phyloP scores from a whole-genome alignment of 148 eudicot genomes.

The Rheum nobile region DNA sequence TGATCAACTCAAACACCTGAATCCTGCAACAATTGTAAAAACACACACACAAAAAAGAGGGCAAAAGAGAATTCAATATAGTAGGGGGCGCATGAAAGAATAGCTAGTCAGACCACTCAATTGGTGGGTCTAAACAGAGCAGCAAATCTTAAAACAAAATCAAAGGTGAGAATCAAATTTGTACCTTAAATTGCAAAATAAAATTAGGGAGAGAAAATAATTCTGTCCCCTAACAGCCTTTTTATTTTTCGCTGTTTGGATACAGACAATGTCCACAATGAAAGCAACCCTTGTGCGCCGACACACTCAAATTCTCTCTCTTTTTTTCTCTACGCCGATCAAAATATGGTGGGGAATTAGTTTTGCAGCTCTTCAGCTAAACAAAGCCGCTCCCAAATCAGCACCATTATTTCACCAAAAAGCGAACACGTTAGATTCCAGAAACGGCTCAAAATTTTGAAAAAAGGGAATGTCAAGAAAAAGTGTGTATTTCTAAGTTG shows the following conservation, averaged over 20 bases:
- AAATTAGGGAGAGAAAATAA: slow-evolving; percentile 3
- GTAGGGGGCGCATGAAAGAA: background rate
- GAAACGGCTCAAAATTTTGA: slow-evolving; percentile 1
- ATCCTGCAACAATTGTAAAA: background rate
- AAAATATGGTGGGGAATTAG: slow-evolving; percentile 5
- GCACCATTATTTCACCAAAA: background rate
- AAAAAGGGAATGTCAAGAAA: background rate
- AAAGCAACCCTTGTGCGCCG: slow-evolving; percentile 42
- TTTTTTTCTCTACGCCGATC: background rate
- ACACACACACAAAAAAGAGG: background rate
- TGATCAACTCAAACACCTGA: background rate
- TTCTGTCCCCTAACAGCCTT: slow-evolving; percentile 1
- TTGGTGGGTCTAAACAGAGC: background rate
- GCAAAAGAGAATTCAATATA: background rate
- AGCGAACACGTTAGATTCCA: background rate
- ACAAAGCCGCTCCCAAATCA: background rate
- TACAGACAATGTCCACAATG: slow-evolving; percentile 37
- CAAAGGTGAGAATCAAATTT: slow-evolving; percentile 19
- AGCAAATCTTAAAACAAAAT: slow-evolving; percentile 15
- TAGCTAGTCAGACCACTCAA: background rate
- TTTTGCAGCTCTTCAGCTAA: background rate
- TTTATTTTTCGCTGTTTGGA: slow-evolving; percentile 3
- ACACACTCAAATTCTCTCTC: slow-evolving; percentile 19
- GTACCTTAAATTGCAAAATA: slow-evolving; percentile 15
- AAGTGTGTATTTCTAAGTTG: background rate